phyloP scores from a whole-genome alignment of 768 basidiomycete species.

The Kwoniella sp. region DNA sequence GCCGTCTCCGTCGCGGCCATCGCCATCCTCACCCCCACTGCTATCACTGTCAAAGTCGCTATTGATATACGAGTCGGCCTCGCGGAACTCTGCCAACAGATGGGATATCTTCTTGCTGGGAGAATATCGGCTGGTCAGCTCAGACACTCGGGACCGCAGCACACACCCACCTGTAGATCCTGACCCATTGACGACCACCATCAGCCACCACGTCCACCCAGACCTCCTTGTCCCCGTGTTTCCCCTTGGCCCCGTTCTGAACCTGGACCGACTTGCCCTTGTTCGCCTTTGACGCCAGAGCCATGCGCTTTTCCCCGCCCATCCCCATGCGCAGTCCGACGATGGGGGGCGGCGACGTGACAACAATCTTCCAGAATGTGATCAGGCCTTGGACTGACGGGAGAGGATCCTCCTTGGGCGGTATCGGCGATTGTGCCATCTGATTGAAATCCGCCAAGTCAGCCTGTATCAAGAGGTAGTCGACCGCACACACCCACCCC shows the following conservation, averaged over 20 bases:
- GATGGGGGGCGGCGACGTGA: slow-evolving; percentile 13
- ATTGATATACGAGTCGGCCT: slow-evolving; percentile 73
- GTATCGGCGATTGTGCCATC: slow-evolving; percentile 13
- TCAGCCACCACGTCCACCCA: slow-evolving; percentile 72
- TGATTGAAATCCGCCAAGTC: neutral
- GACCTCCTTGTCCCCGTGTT: slow-evolving; percentile 16
- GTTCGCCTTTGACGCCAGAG: neutral
- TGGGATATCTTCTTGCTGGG: slow-evolving; percentile 69
- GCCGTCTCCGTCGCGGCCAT: neutral
- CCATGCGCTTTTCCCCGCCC: slow-evolving; percentile 11
- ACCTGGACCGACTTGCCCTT: neutral
- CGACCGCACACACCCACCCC: slow-evolving; percentile 1
- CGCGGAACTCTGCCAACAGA: slow-evolving; percentile 72
- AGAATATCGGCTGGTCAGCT: neutral
- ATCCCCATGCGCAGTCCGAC: slow-evolving; percentile 14
- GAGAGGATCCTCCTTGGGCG: slow-evolving; percentile 22
- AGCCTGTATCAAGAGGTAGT: neutral
- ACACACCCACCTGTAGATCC: slow-evolving; percentile 73
- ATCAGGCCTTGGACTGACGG: slow-evolving; percentile 12
- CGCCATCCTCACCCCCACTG: slow-evolving; percentile 1
- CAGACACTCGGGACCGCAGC: neutral
- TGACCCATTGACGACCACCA: slow-evolving; percentile 69
- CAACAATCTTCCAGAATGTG: slow-evolving; percentile 22
- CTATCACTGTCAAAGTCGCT: slow-evolving; percentile 56
- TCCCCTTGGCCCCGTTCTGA: neutral